Conservation (phyloP, 768 basidiomycete genomes). For the Mrakia frigida region DNA sequence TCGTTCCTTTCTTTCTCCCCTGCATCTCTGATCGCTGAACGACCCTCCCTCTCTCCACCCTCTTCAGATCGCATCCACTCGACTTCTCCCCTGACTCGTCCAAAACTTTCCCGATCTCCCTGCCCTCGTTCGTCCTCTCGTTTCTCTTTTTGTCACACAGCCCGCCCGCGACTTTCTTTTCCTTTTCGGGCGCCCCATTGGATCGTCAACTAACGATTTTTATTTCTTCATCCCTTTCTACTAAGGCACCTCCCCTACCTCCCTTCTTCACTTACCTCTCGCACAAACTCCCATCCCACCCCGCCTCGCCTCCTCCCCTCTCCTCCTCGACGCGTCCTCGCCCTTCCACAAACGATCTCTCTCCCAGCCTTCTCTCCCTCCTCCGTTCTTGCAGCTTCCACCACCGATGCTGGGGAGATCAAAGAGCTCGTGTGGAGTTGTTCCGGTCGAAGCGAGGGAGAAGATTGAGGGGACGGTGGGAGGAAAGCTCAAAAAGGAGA, state of each 20-base stretch:
- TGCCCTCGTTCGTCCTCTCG: neutral
- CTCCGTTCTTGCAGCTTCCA: no score
- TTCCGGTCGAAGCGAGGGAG: neutral
- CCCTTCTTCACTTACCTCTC: conserved; percentile 1
- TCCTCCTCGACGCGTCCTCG: neutral
- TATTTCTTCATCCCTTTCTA: neutral
- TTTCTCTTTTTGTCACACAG: neutral
- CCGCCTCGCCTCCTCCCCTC: neutral
- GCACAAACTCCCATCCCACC: neutral
- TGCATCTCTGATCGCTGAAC: no score
- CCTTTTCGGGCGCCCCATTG: no score
- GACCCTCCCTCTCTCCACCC: neutral
- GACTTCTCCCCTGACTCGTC: neutral
- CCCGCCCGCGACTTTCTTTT: neutral
- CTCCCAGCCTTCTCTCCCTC: neutral
- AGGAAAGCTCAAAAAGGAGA: neutral
- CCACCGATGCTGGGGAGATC: neutral
- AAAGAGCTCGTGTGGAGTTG: neutral
- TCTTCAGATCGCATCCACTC: neutral
- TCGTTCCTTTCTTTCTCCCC: no score
- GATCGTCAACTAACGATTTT: no score
- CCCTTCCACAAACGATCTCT: neutral
- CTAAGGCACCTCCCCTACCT: neutral
- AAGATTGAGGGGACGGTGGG: neutral
- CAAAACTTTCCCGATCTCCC: neutral